Conservation (phyloP, 1,139 yeast species). For the Scheffersomyces lignicola region DNA sequence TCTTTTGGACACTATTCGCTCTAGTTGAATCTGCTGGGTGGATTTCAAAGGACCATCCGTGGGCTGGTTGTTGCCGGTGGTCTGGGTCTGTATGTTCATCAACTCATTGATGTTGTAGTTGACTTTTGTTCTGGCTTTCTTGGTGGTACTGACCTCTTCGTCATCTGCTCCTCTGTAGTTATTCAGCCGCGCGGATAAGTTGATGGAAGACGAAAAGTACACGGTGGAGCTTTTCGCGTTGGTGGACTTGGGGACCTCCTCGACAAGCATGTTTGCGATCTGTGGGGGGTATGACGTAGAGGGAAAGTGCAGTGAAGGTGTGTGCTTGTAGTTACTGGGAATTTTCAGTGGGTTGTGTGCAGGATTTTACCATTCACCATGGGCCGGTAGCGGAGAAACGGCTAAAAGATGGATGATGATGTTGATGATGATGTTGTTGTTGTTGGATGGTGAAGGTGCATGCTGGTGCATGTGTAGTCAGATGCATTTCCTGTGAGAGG, state of each 20-base stretch:
- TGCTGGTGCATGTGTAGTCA: too few species aligned
- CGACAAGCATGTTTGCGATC: constrained; percentile 49
- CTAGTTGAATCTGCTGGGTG: constrained; percentile 45
- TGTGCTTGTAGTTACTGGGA: too few species aligned
- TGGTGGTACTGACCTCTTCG: constrained; percentile 16
- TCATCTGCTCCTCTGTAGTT: constrained; percentile 16
- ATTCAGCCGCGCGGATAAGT: constrained; percentile 41
- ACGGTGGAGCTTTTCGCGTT: constrained; percentile 37
- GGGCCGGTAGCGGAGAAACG: too few species aligned
- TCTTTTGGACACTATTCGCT: constrained; percentile 39
- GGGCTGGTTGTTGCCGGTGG: constrained; percentile 20
- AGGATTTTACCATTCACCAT: too few species aligned
- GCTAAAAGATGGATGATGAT: too few species aligned
- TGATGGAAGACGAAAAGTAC: constrained; percentile 46
- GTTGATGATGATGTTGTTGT: too few species aligned
- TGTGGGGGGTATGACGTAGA: too few species aligned
- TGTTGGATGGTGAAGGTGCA: too few species aligned
- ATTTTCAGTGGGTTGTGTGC: too few species aligned
- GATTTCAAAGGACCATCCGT: constrained; percentile 41
- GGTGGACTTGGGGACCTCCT: constrained; percentile 42
- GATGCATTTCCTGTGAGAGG: too few species aligned
- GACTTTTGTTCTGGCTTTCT: constrained; percentile 39
- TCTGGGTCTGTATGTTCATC: constrained; percentile 47
- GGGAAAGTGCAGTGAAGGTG: too few species aligned
- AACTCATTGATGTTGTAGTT: constrained; percentile 47